Conservation (phyloP, 2,329 filamentous ascomycete species). For the Onygena corvina region DNA sequence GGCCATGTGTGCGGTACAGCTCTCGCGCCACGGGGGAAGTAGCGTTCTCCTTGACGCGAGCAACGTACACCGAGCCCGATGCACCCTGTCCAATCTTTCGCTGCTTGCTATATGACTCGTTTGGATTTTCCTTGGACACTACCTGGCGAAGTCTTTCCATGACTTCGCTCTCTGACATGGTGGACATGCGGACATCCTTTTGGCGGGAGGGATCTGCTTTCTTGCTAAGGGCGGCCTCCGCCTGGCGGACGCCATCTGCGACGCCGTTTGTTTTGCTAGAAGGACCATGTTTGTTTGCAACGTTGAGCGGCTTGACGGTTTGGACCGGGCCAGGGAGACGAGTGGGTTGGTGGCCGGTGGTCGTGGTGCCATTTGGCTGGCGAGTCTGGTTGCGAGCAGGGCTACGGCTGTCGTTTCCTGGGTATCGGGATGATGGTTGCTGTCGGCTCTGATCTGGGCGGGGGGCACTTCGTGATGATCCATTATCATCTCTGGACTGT, state of each 20-base stretch:
- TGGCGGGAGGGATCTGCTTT: slow-evolving; percentile 61
- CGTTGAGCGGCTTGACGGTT: slow-evolving; percentile 64
- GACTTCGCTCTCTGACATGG: slow-evolving; percentile 92
- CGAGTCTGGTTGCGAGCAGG: slow-evolving; percentile 27
- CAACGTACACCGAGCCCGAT: slow-evolving; percentile 94
- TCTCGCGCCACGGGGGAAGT: slow-evolving; percentile 68
- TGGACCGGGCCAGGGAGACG: slow-evolving; percentile 46
- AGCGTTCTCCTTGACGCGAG: slow-evolving; percentile 81
- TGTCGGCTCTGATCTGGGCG: slow-evolving; percentile 26
- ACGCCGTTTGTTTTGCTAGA: slow-evolving; percentile 30
- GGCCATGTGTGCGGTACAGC: slow-evolving; percentile 65
- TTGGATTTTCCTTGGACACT: slow-evolving; percentile 88
- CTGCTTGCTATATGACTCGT: slow-evolving; percentile 94
- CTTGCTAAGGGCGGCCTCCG: slow-evolving; percentile 76
- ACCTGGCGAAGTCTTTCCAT: slow-evolving; percentile 93
- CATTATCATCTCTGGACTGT: slow-evolving; percentile 22
- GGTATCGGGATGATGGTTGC: slow-evolving; percentile 19
- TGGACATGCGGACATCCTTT: slow-evolving; percentile 95
- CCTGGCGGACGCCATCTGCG: slow-evolving; percentile 67
- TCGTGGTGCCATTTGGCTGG: slow-evolving; percentile 37
- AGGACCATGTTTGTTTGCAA: slow-evolving; percentile 51
- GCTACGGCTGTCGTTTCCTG: slow-evolving; percentile 26
- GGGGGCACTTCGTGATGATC: slow-evolving; percentile 26
- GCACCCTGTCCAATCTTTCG: slow-evolving; percentile 99
- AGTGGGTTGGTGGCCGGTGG: slow-evolving; percentile 41